These are phyloP conservation scores for Gracilaria gracilis DNA, from an alignment of 23 red algal genomes.

Conservation along the genomic window DNA sequence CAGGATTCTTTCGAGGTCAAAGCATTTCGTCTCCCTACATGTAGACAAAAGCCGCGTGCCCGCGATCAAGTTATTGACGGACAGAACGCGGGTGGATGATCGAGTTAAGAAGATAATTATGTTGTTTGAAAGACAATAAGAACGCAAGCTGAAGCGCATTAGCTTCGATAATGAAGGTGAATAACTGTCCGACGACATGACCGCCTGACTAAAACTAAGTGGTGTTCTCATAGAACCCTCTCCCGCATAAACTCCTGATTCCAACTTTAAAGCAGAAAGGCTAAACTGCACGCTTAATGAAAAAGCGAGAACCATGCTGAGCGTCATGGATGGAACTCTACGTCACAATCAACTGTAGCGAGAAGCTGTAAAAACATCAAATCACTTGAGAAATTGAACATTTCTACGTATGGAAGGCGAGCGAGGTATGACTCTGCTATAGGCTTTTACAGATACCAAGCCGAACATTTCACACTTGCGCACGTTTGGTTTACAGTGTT, in stretches of 20 bases:
- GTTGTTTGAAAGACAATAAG: neutral
- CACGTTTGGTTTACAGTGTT: no score
- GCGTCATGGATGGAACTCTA: neutral
- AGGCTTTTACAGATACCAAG: no score
- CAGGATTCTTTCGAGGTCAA: neutral
- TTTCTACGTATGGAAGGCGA: no score
- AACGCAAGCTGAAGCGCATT: neutral
- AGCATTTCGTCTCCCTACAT: no score
- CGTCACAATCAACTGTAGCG: neutral
- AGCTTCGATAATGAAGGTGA: neutral
- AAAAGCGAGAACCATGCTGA: conserved; percentile 33
- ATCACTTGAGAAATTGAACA: no score
- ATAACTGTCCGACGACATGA: neutral
- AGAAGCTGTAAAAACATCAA: neutral
- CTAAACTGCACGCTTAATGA: conserved; percentile 55
- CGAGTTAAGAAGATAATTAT: no score
- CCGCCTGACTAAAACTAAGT: neutral
- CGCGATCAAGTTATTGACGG: no score
- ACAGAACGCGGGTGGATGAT: no score
- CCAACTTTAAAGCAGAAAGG: conserved; percentile 38
- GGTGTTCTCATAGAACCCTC: neutral
- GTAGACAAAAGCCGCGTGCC: no score
- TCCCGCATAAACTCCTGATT: conserved; percentile 28
- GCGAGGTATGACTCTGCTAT: no score
- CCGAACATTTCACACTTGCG: no score